Evolutionary conservation across 352 stramenopile species (phyloP), one percentile per base, ranked within the genome.

Genomic region (Globisporangium barbulae): DNA sequence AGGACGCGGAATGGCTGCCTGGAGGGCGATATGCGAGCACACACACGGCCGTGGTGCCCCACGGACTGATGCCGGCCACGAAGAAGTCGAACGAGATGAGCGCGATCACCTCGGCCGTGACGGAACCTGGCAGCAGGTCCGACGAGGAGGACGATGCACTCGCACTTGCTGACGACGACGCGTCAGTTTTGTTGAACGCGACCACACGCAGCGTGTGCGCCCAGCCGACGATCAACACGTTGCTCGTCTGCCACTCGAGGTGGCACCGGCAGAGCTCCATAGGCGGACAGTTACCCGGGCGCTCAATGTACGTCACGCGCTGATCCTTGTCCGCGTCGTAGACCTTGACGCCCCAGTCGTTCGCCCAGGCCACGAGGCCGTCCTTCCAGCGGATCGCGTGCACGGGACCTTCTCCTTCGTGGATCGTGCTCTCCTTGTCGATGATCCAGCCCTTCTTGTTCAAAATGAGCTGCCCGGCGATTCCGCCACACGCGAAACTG

Each of bases 391-490:
- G 80, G 66, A 94, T 94, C 9, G 74, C 65, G 53, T 94, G 86
- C 58, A 94, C 81, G 0, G 86, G 82, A 0, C 86, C 86, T 78
- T 94, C 86, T 1, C 86, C 86, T 67, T 94, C 86, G 59, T 94
- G 86, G 10, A 94, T 71, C 0, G 86, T 94, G 56, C 65, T 89
- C 67, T 94, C 86, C 68, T 92, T 91, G 72, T 94, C 86, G 63
- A 94, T 88, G 66, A 94, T 93, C 86, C 86, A 94, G 3, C 86
- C 86, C 62, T 91, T 91, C 68, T 84, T 88, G 70, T 94, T 94
- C 59, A 94, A 73, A 37, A 93, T 89, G n/a, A 94, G 63, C 64
- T 94, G 86, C 0, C 86, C 86, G 0, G 79, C 70, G 25, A 94
- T 73, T n/a, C 86, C 86, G 8, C 86, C 86, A 61, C 86, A 94